Conservation (phyloP, 192 early-diverging fungal species). For the Rhizophlyctis rosea region DNA sequence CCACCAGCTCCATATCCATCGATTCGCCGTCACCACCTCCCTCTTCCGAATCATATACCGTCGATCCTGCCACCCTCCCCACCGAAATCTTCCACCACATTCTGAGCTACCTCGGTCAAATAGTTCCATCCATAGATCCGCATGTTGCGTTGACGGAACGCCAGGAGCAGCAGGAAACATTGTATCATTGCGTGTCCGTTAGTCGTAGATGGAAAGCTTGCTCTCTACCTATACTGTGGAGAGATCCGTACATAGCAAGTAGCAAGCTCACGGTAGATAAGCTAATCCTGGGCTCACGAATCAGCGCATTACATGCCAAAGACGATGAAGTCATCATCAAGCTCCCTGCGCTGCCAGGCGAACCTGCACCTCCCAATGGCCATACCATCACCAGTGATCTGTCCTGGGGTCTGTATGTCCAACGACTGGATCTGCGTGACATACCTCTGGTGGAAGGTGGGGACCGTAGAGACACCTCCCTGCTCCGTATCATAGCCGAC, state of each 20-base stretch:
- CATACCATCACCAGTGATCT: not conserved
- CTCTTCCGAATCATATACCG: not conserved
- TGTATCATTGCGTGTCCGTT: not conserved
- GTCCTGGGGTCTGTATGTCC: too few relatives aligned
- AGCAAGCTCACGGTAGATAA: not conserved
- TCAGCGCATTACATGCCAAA: too few relatives aligned
- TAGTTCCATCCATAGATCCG: not conserved
- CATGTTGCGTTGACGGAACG: not conserved
- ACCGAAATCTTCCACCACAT: not conserved
- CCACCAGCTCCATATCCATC: not conserved
- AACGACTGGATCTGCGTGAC: not conserved
- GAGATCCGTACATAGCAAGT: not conserved
- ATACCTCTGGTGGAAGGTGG: not conserved
- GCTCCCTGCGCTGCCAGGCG: not conserved
- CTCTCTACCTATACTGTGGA: not conserved
- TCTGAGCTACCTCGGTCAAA: not conserved
- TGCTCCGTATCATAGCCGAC: constrained; percentile 2
- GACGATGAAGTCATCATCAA: too few relatives aligned
- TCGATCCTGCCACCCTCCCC: not conserved
- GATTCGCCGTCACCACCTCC: not conserved
- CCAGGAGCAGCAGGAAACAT: not conserved
- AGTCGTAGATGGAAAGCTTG: not conserved
- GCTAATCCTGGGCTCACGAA: not conserved
- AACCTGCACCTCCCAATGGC: not conserved
- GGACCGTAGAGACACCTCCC: not conserved